Conservation (phyloP, 2,329 filamentous ascomycete species). For the Aspergillus floridensis region DNA sequence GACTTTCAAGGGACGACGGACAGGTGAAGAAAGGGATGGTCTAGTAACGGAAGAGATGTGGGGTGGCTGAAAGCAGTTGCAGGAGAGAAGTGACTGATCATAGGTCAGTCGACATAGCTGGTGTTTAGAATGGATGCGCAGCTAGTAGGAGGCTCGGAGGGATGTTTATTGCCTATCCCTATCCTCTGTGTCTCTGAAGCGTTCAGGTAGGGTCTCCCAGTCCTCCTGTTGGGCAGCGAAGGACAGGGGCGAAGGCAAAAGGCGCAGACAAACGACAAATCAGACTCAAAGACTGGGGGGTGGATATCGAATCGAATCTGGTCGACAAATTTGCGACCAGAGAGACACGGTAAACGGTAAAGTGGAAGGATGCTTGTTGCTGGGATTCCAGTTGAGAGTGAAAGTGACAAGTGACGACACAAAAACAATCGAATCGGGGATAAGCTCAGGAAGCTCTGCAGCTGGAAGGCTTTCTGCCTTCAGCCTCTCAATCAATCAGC, state of each 20-base stretch:
- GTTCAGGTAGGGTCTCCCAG: neutral
- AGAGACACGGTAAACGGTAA: no score
- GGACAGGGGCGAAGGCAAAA: neutral
- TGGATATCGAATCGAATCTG: neutral
- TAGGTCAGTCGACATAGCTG: conserved; percentile 15
- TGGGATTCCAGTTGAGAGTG: no score
- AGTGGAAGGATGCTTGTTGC: no score
- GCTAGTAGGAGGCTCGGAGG: conserved; percentile 10
- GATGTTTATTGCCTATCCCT: neutral
- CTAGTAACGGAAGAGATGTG: conserved; percentile 2
- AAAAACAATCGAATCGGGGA: neutral
- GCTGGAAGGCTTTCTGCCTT: neutral
- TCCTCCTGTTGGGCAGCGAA: conserved; percentile 4
- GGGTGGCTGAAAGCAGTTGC: conserved; percentile 13
- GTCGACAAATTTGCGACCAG: neutral
- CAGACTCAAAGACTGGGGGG: neutral
- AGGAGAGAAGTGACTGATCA: conserved; percentile 16
- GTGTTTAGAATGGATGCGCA: conserved; percentile 2
- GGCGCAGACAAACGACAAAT: neutral
- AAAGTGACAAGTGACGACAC: no score
- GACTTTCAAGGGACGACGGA: conserved; percentile 16
- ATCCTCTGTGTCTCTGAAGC: neutral
- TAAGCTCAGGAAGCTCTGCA: neutral
- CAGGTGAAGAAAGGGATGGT: conserved; percentile 16
- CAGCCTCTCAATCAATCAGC: neutral